Base-by-base conservation (phyloP, 495 filamentous ascomycete species). In the Lepraria neglecta region DNA sequence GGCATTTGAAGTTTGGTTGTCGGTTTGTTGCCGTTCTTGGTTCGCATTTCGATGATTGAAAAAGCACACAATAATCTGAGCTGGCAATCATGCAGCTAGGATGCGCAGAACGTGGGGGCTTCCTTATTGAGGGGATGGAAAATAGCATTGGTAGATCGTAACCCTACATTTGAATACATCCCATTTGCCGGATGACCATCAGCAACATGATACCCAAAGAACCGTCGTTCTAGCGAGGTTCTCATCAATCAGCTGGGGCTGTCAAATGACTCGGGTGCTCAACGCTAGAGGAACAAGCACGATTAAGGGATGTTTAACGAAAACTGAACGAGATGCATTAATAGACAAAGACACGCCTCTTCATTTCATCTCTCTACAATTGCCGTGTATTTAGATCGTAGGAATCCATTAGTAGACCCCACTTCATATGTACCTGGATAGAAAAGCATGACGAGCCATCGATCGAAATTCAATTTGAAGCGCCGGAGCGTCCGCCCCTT, bases 11-110 rank as follows among this genome's bases (percentile, higher is more conserved):
- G 4, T 12, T n/a, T 19, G 17, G 17, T 19, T 7, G 4, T 53
- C 17, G 15, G 6, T 53, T n/a, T 10, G 9, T 31, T 35, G 10
- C 51, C 33, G 11, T 38, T 38, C 0, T 38, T 53, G 30, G 9
- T 54, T 5, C 51, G 31, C 7, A 53, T 17, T 10, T 3, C 19
- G 17, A 35, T 35, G 31, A 10, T 38, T 17, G 15, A 10, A 12
- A 11, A 11, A 33, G 9, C 35, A 38, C 35, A 38, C 35, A 38
- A 38, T 38, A 12, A 6, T 54, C 28, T 54, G 30, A 54, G 30
- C 31, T 54, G 51, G 51, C 51, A 54, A 24, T 12, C n/a, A 17
- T 38, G 51, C 51, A 14, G 17, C 51, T 54, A 46, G 35, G 12
- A 38, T 17, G 44, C 17, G 15, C 15, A 35, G 31, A 6, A 4